Percentiles rank a stretch among this genome's conserved stretches.
These are phyloP conservation scores for Aspergillus wentii DNA, from an alignment of 495 filamentous ascomycete species.

Conservation along the genomic window DNA sequence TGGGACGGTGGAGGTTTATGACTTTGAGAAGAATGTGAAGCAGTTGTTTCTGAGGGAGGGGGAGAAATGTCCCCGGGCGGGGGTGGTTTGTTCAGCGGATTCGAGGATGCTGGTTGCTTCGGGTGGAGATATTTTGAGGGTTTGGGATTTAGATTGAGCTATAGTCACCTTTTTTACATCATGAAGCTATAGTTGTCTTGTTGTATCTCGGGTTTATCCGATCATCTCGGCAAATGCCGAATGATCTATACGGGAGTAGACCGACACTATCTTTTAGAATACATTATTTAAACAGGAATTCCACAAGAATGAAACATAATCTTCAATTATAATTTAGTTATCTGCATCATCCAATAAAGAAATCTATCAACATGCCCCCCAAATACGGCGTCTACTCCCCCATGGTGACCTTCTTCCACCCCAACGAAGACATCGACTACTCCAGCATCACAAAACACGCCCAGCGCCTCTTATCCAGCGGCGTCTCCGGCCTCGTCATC, in stretches of 20 bases:
- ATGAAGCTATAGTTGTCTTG: no score
- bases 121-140: slow-evolving; percentile 5
- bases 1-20: slow-evolving; percentile 11
- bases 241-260: no score
- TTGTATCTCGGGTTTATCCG: no score
- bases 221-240: no score
- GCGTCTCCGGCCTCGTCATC: slow-evolving; percentile 55
- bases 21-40: slow-evolving; percentile 7
- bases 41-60: slow-evolving; percentile 1
- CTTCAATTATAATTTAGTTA: no score
- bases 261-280: no score
- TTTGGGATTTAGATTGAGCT: no score
- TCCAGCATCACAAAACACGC: slow-evolving; percentile 48
- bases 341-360: no score
- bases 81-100: slow-evolving; percentile 1
- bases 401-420: slow-evolving; percentile 48
- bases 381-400: slow-evolving; percentile 33
- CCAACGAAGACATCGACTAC: slow-evolving; percentile 48
- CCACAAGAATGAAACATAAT: no score
- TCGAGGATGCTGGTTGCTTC: slow-evolving; percentile 1
- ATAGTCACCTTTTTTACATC: no score
- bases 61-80: neutral
- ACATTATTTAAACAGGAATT: no score
- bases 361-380: no score
- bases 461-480: slow-evolving; percentile 47